Percentiles rank a stretch among this genome's conserved stretches.
phyloP scores from a whole-genome alignment of 352 stramenopile species.

The Aphanomyces astaci region DNA sequence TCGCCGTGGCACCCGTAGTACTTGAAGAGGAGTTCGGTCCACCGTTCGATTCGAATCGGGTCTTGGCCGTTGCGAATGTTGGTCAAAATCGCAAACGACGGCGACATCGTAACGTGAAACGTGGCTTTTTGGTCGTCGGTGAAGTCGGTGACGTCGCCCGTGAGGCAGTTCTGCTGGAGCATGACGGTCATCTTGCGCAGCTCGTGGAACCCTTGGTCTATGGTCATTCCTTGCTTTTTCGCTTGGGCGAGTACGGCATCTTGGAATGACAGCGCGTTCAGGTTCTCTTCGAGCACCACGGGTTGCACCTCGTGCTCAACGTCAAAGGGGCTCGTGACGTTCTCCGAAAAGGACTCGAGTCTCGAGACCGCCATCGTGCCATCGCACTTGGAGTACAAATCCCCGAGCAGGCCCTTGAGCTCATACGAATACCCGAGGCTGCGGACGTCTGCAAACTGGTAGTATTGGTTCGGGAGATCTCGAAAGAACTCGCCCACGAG shows the following conservation, averaged over 20 bases:
- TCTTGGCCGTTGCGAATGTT: conserved; percentile 23
- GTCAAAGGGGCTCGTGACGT: neutral
- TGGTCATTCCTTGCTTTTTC: neutral
- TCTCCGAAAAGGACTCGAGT: neutral
- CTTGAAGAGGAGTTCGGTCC: neutral
- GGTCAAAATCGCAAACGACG: conserved; percentile 36
- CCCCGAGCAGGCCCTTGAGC: conserved; percentile 35
- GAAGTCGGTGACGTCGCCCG: conserved; percentile 34
- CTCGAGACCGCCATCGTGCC: neutral
- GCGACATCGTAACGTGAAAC: neutral
- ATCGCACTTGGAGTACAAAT: conserved; percentile 38
- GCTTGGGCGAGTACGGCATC: conserved; percentile 3
- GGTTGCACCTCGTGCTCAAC: neutral
- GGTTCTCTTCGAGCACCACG: neutral
- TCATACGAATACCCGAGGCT: conserved; percentile 52
- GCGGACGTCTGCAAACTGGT: conserved; percentile 40
- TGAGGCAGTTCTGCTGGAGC: conserved; percentile 45
- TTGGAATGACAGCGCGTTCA: neutral
- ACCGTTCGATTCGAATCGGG: conserved; percentile 3
- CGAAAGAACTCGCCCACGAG: conserved; percentile 47
- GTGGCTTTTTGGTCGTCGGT: conserved; percentile 33
- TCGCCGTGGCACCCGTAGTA: conserved; percentile 5
- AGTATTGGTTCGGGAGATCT: conserved; percentile 36
- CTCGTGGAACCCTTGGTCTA: conserved; percentile 31
- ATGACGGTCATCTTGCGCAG: conserved; percentile 44